Conservation (phyloP, 192 early-diverging fungal species). For the Linnemannia hyalina region DNA sequence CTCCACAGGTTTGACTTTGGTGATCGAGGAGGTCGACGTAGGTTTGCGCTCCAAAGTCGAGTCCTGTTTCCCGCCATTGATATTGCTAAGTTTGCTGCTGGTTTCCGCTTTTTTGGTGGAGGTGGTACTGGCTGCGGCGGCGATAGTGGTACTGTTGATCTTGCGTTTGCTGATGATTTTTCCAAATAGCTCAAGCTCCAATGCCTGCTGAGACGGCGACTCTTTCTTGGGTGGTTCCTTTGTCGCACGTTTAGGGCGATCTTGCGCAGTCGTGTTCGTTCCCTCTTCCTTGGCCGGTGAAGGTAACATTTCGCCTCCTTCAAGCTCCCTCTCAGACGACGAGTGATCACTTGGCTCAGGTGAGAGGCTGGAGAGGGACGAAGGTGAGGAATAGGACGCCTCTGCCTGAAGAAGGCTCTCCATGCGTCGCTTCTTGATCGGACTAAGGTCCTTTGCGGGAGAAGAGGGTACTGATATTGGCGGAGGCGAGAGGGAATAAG, state of each 20-base stretch:
- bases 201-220: constrained; percentile 9
- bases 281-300: background rate
- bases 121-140: background rate
- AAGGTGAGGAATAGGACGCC: constrained; percentile 21
- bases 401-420: constrained; percentile 19
- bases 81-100: constrained; percentile 5
- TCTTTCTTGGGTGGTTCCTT: background rate
- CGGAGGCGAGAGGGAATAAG: constrained; percentile 33
- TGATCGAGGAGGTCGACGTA: background rate
- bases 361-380: constrained; percentile 34
- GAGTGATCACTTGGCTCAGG: constrained; percentile 18
- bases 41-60: background rate
- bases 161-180: background rate
- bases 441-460: constrained; percentile 11
- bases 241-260: background rate
- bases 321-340: constrained; percentile 17
- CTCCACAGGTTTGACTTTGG: background rate
- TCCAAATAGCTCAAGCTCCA: constrained; percentile 49
- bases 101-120: background rate
- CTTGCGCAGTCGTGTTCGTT: background rate
- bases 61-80: constrained; percentile 4
- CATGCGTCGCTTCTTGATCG: constrained; percentile 27
- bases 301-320: background rate
- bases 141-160: background rate
- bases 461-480: constrained; percentile 19